These are phyloP conservation scores for Solanum sejunctum DNA, from an alignment of 257 asterid species.

Conservation along the genomic window DNA sequence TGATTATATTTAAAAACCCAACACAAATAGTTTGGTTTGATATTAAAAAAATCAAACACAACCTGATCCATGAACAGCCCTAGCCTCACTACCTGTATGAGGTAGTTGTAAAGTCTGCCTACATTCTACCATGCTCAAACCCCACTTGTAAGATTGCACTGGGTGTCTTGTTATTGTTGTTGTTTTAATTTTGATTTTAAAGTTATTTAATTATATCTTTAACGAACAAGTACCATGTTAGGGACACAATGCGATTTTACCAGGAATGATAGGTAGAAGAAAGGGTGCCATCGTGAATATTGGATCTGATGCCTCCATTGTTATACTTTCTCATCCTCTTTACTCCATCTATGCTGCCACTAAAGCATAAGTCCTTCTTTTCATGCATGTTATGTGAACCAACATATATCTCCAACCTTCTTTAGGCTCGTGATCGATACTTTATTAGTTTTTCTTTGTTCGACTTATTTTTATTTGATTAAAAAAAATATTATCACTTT, in stretches of 20 bases:
- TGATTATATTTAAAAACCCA: too few species aligned
- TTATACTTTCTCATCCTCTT: conserved; percentile 82
- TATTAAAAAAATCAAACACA: too few species aligned
- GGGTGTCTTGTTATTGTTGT: too few species aligned
- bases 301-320: conserved; percentile 71
- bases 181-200: background rate
- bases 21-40: too few species aligned
- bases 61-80: too few species aligned
- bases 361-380: conserved; percentile 51
- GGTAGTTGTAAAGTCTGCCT: too few species aligned
- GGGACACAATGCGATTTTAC: conserved; percentile 40
- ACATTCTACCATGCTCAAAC: too few species aligned
- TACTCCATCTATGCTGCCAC: conserved; percentile 83
- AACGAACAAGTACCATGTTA: conserved; percentile 10
- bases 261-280: conserved; percentile 37
- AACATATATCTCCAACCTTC: background rate
- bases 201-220: background rate
- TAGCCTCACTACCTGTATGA: too few species aligned
- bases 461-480: background rate
- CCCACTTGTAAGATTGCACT: too few species aligned
- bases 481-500: background rate
- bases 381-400: background rate
- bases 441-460: background rate
- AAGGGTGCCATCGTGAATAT: conserved; percentile 61
- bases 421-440: too few species aligned